A percentile compares a stretch with the other conserved stretches of the same genome.
phyloP scores from a whole-genome alignment of 768 basidiomycete species.

The Terana coerulea region DNA sequence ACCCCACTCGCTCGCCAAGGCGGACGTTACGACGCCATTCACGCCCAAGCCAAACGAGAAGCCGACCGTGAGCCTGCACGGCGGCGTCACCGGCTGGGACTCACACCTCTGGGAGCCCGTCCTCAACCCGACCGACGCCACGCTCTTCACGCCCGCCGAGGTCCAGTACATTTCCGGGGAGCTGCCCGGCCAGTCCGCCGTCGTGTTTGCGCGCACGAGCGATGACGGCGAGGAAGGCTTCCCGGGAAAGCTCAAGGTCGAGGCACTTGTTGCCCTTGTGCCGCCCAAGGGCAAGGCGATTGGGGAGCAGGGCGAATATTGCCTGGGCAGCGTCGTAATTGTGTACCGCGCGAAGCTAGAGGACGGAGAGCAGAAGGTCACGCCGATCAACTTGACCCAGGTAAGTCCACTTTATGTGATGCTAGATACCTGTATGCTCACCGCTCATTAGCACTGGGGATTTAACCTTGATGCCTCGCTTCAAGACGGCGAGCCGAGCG shows the following conservation, averaged over 20 bases:
- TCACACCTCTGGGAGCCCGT: slow-evolving; percentile 48
- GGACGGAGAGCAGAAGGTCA: slow-evolving; percentile 43
- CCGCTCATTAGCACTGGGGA: slow-evolving; percentile 62
- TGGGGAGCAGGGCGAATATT: slow-evolving; percentile 33
- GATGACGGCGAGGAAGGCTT: slow-evolving; percentile 70
- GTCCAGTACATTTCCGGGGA: slow-evolving; percentile 36
- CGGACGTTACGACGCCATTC: slow-evolving; percentile 47
- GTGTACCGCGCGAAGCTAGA: slow-evolving; percentile 68
- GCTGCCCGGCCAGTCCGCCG: slow-evolving; percentile 33
- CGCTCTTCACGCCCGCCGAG: slow-evolving; percentile 57
- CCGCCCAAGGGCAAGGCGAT: slow-evolving; percentile 27
- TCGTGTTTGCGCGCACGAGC: slow-evolving; percentile 55
- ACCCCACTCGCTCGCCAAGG: slow-evolving; percentile 26
- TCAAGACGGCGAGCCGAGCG: slow-evolving; percentile 36
- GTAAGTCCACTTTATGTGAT: slow-evolving; percentile 32
- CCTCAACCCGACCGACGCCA: slow-evolving; percentile 28
- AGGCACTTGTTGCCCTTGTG: slow-evolving; percentile 33
- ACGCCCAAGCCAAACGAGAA: slow-evolving; percentile 27
- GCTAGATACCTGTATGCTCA: not conserved
- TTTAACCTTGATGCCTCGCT: slow-evolving; percentile 77
- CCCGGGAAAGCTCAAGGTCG: slow-evolving; percentile 56
- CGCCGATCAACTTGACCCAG: slow-evolving; percentile 75
- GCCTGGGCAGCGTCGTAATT: slow-evolving; percentile 62
- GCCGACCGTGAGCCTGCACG: slow-evolving; percentile 63
- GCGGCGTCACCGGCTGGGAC: slow-evolving; percentile 68